Conservation (phyloP, 768 basidiomycete species). For the Boletellus ananas region DNA sequence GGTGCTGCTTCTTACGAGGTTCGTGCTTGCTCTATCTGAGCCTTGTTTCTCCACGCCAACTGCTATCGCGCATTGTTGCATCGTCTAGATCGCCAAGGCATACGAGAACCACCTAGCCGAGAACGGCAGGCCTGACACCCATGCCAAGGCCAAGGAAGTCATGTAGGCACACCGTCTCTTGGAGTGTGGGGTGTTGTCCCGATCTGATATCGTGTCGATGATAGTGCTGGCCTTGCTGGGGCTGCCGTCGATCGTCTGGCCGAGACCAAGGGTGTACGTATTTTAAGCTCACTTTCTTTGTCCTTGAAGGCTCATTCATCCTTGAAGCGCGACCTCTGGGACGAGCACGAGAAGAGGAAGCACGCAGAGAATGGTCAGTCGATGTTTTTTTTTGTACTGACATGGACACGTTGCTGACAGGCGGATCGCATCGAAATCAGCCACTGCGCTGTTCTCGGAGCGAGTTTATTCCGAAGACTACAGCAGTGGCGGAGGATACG, state of each 20-base stretch:
- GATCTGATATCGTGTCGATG: not conserved
- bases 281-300: not conserved
- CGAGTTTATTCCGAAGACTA: too few relatives aligned
- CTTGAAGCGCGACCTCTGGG: not conserved
- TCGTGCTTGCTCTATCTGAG: not conserved
- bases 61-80: not conserved
- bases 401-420: not conserved
- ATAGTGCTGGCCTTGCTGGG: conserved; percentile 6
- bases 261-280: conserved; percentile 17
- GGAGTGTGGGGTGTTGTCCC: not conserved
- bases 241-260: conserved; percentile 1
- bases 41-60: not conserved
- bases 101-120: conserved; percentile 12
- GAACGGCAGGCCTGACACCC: conserved; percentile 19
- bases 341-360: not conserved
- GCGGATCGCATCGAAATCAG: not conserved
- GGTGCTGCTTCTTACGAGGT: conserved; percentile 20
- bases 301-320: not conserved
- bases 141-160: conserved; percentile 23
- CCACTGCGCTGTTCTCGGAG: too few relatives aligned
- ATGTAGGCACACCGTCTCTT: conserved; percentile 5
- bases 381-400: too few relatives aligned
- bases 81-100: conserved; percentile 13
- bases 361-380: not conserved
- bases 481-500: too few relatives aligned